These are phyloP conservation scores for Eremothecium cymbalariae DNA, from an alignment of 1,139 yeast genomes.

Conservation along the genomic window DNA sequence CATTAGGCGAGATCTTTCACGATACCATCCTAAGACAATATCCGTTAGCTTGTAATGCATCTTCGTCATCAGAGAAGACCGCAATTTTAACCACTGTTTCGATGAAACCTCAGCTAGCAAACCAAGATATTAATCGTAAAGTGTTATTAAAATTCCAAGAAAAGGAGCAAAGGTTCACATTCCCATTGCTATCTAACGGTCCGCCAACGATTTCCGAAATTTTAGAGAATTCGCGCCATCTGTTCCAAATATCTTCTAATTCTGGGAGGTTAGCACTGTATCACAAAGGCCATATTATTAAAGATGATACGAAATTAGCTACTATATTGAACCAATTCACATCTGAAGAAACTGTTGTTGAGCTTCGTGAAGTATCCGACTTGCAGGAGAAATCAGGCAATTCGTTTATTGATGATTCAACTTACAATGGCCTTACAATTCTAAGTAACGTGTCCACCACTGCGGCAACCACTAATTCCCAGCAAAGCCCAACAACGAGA, in stretches of 20 bases:
- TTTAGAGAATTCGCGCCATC: conserved; percentile 24
- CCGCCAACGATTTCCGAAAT: conserved; percentile 30
- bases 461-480: conserved; percentile 6
- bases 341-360: conserved; percentile 21
- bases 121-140: conserved; percentile 27
- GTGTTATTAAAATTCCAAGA: conserved; percentile 27
- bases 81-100: conserved; percentile 26
- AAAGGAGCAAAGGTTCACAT: conserved; percentile 27
- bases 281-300: conserved; percentile 18
- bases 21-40: conserved; percentile 54
- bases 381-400: conserved; percentile 6
- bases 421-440: conserved; percentile 12
- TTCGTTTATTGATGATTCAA: conserved; percentile 5
- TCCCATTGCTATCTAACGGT: conserved; percentile 30
- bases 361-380: conserved; percentile 18
- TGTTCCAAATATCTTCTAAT: conserved; percentile 22
- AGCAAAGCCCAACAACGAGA: not conserved
- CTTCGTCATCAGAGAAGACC: conserved; percentile 10
- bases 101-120: conserved; percentile 30
- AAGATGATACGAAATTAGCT: conserved; percentile 26
- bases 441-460: conserved; percentile 13
- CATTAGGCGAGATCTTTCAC: conserved; percentile 60
- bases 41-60: conserved; percentile 44
- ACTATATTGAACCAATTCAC: conserved; percentile 24
- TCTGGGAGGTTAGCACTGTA: conserved; percentile 18